Base-by-base conservation (phyloP, 805 yeast genomes). In the Scheffersomyces lignosus region DNA sequence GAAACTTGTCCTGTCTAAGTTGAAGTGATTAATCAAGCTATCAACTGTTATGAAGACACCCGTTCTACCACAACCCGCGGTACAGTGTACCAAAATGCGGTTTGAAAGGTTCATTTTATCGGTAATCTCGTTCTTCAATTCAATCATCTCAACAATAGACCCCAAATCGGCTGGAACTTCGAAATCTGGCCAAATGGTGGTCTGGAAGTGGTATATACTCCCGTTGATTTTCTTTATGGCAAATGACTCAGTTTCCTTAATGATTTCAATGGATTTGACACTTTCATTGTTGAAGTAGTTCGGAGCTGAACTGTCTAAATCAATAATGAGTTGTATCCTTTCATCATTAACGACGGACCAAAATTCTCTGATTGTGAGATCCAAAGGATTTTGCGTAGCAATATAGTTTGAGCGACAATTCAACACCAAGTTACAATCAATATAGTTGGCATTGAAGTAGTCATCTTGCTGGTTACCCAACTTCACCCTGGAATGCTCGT, bases 181-280 rank as follows among this genome's bases (percentile, higher is more conserved):
- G 41, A 70, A 70, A 47, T 71, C 77, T 0, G 77, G 75, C 77
- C 75, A 71, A n/a, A 54, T 56, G 16, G 54, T 54, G 45, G 55
- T 70, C 28, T 68, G 71, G 33, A 71, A 57, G 41, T 70, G 75
- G 39, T 56, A 61, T 6, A 71, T 56, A 4, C 40, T 40, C 29
- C 37, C 36, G 27, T 40, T 34, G 25, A 43, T 40, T 24, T 35
- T 42, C 23, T 47, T 36, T 5, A 45, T 41, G 2, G 29, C 30
- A 2, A 45, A 38, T 1, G 42, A 18, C 1, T 25, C 27, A 6
- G 39, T 22, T 4, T 27, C 16, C 20, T 20, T 33, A 7, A 45
- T 25, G 10, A 29, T 15, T 20, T 43, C 44, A 5, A 37, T 14
- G 15, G 13, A 18, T 12, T 22, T 15, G 5, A 34, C 40, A 22